Evolutionary conservation across 2,329 filamentous ascomycete genomes (phyloP).

Genomic region (Sarocladium oryzae): DNA sequence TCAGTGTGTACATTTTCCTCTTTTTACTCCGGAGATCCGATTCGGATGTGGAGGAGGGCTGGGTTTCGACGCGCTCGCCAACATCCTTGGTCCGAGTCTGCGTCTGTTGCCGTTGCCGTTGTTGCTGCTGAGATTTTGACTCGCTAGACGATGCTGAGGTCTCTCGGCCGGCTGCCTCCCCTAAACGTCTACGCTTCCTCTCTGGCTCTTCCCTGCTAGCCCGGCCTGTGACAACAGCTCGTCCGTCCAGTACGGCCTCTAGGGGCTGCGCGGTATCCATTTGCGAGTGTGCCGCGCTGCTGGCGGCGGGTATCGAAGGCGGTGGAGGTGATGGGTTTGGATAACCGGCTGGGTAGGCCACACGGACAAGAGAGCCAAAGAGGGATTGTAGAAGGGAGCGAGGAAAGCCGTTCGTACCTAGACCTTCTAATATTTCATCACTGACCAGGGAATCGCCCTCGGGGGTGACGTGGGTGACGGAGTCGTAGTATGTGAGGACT

Average conservation of each 20-base stretch:
- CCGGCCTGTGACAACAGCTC: neutral
- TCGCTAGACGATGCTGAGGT: conserved; percentile 17
- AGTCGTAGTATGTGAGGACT: conserved; percentile 85
- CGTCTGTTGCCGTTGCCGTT: conserved; percentile 14
- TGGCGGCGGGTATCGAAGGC: conserved; percentile 6
- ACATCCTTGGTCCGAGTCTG: conserved; percentile 10
- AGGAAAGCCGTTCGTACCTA: conserved; percentile 70
- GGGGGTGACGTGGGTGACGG: conserved; percentile 79
- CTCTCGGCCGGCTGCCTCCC: conserved; percentile 8
- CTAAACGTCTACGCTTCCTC: conserved; percentile 7
- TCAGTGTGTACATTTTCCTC: conserved; percentile 47
- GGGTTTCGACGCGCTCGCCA: conserved; percentile 19
- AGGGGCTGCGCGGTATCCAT: conserved; percentile 5
- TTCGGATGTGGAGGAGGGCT: conserved; percentile 27
- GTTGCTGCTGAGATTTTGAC: conserved; percentile 29
- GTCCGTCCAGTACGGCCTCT: neutral
- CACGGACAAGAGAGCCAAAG: conserved; percentile 68
- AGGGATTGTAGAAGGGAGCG: conserved; percentile 60
- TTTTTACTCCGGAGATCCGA: conserved; percentile 14
- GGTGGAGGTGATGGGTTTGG: conserved; percentile 9
- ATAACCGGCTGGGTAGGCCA: conserved; percentile 42
- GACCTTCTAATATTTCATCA: conserved; percentile 83
- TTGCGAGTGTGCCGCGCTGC: conserved; percentile 2
- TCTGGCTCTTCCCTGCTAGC: conserved; percentile 1
- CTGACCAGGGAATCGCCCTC: conserved; percentile 92